A percentile compares a stretch with the other conserved stretches of the same genome.
Conservation (phyloP, 2,329 filamentous ascomycete genomes). For the Trichoderma breve region DNA sequence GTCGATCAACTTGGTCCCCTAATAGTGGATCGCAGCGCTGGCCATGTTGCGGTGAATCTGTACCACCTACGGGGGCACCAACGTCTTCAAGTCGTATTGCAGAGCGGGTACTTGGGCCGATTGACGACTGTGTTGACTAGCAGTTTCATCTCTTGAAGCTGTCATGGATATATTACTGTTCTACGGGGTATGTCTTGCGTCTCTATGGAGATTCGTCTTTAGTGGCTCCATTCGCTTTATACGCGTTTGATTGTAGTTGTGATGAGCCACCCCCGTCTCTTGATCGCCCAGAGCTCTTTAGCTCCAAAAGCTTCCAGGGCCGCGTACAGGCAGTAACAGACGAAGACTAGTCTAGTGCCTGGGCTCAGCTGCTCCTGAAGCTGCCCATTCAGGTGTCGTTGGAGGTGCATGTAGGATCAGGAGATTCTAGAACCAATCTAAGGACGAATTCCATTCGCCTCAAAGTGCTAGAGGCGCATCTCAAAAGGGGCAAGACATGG, state of each 20-base stretch:
- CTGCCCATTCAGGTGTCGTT: background rate
- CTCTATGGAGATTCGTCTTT: background rate
- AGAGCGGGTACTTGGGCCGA: background rate
- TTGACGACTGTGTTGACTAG: background rate
- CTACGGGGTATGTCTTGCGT: background rate
- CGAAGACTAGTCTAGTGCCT: background rate
- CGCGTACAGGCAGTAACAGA: background rate
- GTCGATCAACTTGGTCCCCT: conserved; percentile 7
- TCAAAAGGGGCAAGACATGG: conserved; percentile 4
- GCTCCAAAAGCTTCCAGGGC: background rate
- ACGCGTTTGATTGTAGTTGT: background rate
- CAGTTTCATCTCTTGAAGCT: background rate
- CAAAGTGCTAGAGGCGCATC: background rate
- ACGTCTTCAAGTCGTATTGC: background rate
- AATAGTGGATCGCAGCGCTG: conserved; percentile 8
- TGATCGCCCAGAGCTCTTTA: background rate
- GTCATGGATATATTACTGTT: background rate
- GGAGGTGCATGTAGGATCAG: background rate
- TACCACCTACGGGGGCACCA: background rate
- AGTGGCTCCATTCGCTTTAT: background rate
- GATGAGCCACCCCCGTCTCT: background rate
- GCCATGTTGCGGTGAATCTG: conserved; percentile 14
- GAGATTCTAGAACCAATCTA: conserved; percentile 1
- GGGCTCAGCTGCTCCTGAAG: background rate
- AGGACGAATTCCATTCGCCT: background rate